phyloP scores from a whole-genome alignment of 1,284 basidiomycete genomes.

The Sporisorium sorghi region DNA sequence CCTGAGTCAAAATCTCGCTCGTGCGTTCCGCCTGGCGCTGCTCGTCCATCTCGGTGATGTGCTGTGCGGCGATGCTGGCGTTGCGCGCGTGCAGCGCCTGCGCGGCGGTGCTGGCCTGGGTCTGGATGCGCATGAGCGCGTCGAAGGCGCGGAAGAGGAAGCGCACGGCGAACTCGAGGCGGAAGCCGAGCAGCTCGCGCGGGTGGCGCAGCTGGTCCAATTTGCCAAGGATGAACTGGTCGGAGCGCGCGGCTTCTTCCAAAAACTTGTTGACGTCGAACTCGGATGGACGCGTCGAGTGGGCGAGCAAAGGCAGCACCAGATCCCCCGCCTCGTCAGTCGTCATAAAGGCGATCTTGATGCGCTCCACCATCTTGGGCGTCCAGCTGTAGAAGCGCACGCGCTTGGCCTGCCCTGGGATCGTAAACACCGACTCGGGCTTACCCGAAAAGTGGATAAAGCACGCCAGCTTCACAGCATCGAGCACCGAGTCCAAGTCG shows the following conservation, averaged over 20 bases:
- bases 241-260: constrained; percentile 26
- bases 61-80: constrained; percentile 15
- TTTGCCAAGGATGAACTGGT: constrained; percentile 31
- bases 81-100: constrained; percentile 35
- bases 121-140: constrained; percentile 38
- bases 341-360: constrained; percentile 37
- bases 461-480: constrained; percentile 48
- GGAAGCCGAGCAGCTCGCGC: constrained; percentile 35
- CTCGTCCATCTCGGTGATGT: constrained; percentile 43
- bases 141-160: constrained; percentile 40
- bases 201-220: constrained; percentile 25
- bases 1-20: constrained; percentile 44
- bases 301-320: constrained; percentile 28
- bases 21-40: constrained; percentile 36
- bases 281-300: background rate
- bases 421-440: constrained; percentile 50
- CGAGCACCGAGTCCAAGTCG: constrained; percentile 48
- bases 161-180: constrained; percentile 35
- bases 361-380: constrained; percentile 38
- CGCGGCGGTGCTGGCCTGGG: constrained; percentile 25
- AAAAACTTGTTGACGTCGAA: constrained; percentile 28
- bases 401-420: constrained; percentile 29
- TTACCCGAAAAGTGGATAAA: constrained; percentile 54
- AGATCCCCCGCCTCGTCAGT: constrained; percentile 12
- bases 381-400: constrained; percentile 40